Percentiles rank a stretch among this genome's conserved stretches.
Conservation (phyloP, 805 yeast species). For the Sungouiozyma intestinalis region DNA sequence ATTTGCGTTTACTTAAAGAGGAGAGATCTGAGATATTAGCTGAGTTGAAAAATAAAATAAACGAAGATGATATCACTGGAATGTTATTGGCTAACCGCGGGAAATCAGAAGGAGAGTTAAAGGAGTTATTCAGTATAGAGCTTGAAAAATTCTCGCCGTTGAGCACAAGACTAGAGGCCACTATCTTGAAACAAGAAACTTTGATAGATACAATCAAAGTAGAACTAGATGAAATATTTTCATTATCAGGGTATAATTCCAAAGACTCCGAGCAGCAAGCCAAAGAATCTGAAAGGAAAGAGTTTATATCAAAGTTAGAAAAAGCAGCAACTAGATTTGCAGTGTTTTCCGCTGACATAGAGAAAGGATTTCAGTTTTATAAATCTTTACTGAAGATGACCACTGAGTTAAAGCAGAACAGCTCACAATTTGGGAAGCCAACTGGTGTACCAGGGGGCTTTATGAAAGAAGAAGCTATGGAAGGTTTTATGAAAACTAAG, state of each 20-base stretch:
- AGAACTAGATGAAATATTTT: slow-evolving; percentile 37
- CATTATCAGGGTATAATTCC: slow-evolving; percentile 36
- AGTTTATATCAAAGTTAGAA: slow-evolving; percentile 33
- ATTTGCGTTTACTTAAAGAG: slow-evolving; percentile 49
- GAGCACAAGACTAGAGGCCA: slow-evolving; percentile 53
- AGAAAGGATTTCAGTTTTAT: slow-evolving; percentile 58
- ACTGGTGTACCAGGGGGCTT: neutral
- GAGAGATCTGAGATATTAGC: slow-evolving; percentile 53
- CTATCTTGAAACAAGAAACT: slow-evolving; percentile 54
- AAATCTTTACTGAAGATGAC: slow-evolving; percentile 30
- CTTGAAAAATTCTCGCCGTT: slow-evolving; percentile 65
- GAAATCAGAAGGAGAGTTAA: slow-evolving; percentile 46
- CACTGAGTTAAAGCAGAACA: slow-evolving; percentile 7
- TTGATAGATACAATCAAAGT: slow-evolving; percentile 38
- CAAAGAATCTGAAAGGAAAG: slow-evolving; percentile 26
- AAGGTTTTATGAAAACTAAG: neutral
- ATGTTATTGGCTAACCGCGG: slow-evolving; percentile 56
- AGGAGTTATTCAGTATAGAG: slow-evolving; percentile 56
- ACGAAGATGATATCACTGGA: slow-evolving; percentile 76
- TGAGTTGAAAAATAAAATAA: slow-evolving; percentile 60
- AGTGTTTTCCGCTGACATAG: slow-evolving; percentile 45
- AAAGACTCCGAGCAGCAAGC: slow-evolving; percentile 30
- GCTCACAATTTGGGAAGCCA: neutral
- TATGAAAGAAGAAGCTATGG: neutral
- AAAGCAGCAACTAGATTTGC: slow-evolving; percentile 49